Evolutionary conservation across 345 rosid species (phyloP).

Genomic region (Dovyalis caffra): DNA sequence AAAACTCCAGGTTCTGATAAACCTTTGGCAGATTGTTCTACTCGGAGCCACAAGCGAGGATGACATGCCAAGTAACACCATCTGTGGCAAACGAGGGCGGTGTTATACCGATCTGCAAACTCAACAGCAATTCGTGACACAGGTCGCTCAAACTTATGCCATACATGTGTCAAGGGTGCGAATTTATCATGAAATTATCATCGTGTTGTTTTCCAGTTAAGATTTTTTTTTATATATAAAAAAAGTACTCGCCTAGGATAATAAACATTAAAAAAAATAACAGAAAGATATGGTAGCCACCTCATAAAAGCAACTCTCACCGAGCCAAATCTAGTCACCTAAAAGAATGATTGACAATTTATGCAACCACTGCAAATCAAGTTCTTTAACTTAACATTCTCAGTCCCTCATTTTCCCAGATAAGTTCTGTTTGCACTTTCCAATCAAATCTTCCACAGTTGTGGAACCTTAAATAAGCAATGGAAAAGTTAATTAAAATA

Average conservation of each 20-base stretch:
- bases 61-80: constrained; percentile 94
- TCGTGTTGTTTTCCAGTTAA: background rate
- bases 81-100: constrained; percentile 99
- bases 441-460: background rate
- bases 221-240: no score
- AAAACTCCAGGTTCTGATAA: constrained; percentile 64
- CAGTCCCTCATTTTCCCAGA: background rate
- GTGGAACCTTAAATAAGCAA: background rate
- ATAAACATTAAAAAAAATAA: background rate
- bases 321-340: no score
- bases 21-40: constrained; percentile 67
- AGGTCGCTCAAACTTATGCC: constrained; percentile 20
- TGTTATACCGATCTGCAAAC: constrained; percentile 99
- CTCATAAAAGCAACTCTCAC: no score
- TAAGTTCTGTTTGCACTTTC: background rate
- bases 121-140: constrained; percentile 54
- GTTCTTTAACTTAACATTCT: no score
- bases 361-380: no score
- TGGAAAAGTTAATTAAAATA: background rate
- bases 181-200: background rate
- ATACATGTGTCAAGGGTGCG: background rate
- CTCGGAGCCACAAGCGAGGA: constrained; percentile 92
- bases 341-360: no score
- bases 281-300: background rate
- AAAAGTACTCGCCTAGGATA: background rate